Evolutionary conservation across 1,284 basidiomycete genomes (phyloP).

Genomic region (Irpex sp.): DNA sequence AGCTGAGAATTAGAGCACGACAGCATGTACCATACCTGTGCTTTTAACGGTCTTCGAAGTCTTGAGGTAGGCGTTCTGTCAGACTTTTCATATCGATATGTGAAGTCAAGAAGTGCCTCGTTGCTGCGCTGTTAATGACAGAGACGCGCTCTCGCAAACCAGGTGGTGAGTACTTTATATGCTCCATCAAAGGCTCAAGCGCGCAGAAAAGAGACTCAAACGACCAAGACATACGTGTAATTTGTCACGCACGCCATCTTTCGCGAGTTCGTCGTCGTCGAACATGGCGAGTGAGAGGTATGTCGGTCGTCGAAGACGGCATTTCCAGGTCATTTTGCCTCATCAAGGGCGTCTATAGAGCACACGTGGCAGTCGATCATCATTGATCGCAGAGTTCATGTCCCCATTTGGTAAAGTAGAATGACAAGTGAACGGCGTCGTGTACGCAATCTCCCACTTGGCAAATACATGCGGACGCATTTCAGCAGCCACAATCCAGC

Average conservation of each 20-base stretch:
- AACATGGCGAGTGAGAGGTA: neutral
- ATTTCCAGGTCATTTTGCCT: neutral
- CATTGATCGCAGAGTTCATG: neutral
- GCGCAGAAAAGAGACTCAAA: no score
- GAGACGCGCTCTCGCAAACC: neutral
- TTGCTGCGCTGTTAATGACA: neutral
- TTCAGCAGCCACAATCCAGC: no score
- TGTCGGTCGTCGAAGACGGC: neutral
- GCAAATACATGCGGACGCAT: no score
- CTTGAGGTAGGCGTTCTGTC: no score
- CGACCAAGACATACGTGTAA: no score
- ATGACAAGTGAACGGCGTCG: neutral
- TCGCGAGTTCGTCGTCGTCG: neutral
- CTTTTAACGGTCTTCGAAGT: no score
- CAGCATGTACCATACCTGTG: no score
- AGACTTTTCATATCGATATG: neutral
- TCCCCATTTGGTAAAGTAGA: neutral
- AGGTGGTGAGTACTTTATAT: neutral
- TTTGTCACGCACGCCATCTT: neutral
- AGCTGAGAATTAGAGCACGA: no score
- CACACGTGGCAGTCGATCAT: neutral
- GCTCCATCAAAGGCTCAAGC: neutral
- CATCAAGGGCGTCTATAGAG: neutral
- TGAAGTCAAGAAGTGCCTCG: neutral
- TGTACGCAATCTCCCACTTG: no score